A percentile compares a stretch with the other conserved stretches of the same genome.
These are phyloP conservation scores for Tulasnella sp. DNA, from an alignment of 768 basidiomycete genomes.

Conservation along the genomic window DNA sequence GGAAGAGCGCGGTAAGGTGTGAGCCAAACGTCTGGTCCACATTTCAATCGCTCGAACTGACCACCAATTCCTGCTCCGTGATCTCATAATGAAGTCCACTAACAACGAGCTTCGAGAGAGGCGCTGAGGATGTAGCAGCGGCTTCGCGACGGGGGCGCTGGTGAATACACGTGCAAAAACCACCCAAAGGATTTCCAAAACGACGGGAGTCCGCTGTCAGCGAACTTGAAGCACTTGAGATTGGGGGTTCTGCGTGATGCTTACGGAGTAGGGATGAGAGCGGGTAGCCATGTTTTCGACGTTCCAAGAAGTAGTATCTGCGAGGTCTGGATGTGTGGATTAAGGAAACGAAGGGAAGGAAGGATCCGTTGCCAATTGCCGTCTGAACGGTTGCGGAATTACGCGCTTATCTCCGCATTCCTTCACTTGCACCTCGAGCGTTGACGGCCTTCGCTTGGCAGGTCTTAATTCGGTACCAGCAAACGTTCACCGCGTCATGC, in stretches of 20 bases:
- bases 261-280: background rate
- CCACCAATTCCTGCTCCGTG: constrained; percentile 76
- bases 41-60: constrained; percentile 31
- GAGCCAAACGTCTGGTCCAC: background rate
- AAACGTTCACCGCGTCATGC: too few relatives aligned
- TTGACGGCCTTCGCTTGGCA: too few relatives aligned
- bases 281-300: background rate
- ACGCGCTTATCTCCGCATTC: too few relatives aligned
- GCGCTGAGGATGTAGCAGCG: background rate
- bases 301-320: background rate
- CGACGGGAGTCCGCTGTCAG: background rate
- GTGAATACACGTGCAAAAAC: background rate
- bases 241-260: background rate
- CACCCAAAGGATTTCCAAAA: background rate
- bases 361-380: background rate
- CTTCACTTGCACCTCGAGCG: too few relatives aligned
- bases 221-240: background rate
- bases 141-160: background rate
- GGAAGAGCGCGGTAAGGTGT: constrained; percentile 3
- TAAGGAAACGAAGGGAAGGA: background rate
- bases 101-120: constrained; percentile 50
- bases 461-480: too few relatives aligned
- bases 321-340: background rate
- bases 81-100: constrained; percentile 90
- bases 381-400: too few relatives aligned